Evolutionary conservation across 495 filamentous ascomycete species (phyloP), one percentile per base, ranked within the genome.

Genomic region (Lophiotrema nucula): DNA sequence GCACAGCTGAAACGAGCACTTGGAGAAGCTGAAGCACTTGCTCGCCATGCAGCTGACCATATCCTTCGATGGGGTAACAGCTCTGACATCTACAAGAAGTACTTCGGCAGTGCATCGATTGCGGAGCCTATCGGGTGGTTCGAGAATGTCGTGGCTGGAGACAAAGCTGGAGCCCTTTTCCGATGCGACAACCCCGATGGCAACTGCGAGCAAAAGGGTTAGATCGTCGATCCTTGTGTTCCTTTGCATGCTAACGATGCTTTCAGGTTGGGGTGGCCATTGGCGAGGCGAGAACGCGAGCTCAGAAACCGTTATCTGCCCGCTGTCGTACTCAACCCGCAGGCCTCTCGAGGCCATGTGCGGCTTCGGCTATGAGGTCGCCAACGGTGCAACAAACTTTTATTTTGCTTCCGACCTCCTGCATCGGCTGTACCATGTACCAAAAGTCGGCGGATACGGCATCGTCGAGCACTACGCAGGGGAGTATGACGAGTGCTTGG

Each of bases 251-350:
- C 19, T 43, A 6, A 8, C 31, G 31, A 35, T 35, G 8, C 31
- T 35, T n/a, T 8, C 51, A 79, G 77, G 73, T 44, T 83, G 75
- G 73, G 81, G 69, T 27, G 82, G 81, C 47, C 82, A 85, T 72
- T 83, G 77, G 78, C 77, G 83, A 26, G 81, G 81, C 55, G 54
- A 64, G 25, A 84, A 83, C 56, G 79, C 75, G 6, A 81, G 81
- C 4, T 66, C 73, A 6, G 79, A 85, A 63, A 84, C 83, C 24
- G 83, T 84, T 37, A 83, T 86, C 64, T 86, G 81, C 67, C 71
- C 74, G 8, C 70, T 79, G 13, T 83, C 81, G 19, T 84, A 76
- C 64, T 51, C 58, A 1, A 73, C 67, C 12, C 76, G 82, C 18
- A 72, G 71, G 25, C 73, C 73, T 16, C 77, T 85, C 21, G 73